phyloP scores from a whole-genome alignment of 1,284 basidiomycete genomes.

The Trichosporon sp. region DNA sequence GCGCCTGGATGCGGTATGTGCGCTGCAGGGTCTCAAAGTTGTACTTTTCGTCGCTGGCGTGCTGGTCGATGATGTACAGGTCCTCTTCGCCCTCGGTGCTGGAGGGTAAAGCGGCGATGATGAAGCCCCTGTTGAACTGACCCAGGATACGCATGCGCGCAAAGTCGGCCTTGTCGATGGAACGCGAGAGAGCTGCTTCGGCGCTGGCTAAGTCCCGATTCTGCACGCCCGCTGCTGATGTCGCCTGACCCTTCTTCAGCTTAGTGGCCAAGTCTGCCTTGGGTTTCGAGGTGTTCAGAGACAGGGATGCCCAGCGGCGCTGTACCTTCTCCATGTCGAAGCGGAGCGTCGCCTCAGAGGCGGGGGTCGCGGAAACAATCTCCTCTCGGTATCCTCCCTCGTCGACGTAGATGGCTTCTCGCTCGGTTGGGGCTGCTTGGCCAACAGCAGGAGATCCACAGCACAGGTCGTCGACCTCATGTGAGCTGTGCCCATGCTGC shows the following conservation, averaged over 20 bases:
- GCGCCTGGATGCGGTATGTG: constrained; percentile 83
- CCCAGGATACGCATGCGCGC: constrained; percentile 79
- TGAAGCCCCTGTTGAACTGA: constrained; percentile 96
- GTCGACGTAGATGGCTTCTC: constrained; percentile 22
- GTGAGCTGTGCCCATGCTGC: neutral
- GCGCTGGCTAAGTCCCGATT: constrained; percentile 67
- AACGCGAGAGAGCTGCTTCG: constrained; percentile 74
- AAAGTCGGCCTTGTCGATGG: constrained; percentile 89
- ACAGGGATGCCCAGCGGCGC: constrained; percentile 32
- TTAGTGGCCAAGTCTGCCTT: neutral
- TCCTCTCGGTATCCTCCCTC: constrained; percentile 43
- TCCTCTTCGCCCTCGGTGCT: constrained; percentile 70
- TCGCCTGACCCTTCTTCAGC: constrained; percentile 6
- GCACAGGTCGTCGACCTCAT: constrained; percentile 19
- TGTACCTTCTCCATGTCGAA: constrained; percentile 46
- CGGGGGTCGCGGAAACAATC: constrained; percentile 38
- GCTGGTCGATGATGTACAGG: constrained; percentile 77
- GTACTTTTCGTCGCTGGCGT: constrained; percentile 87
- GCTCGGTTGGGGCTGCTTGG: neutral
- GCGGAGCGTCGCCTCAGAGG: constrained; percentile 45
- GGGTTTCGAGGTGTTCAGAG: neutral
- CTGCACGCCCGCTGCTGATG: constrained; percentile 62
- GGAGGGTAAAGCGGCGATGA: constrained; percentile 70
- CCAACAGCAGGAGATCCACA: neutral
- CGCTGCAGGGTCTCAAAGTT: constrained; percentile 89